Evolutionary conservation across 495 filamentous ascomycete species (phyloP).

Genomic region (Amphirosellinia nigrospora): DNA sequence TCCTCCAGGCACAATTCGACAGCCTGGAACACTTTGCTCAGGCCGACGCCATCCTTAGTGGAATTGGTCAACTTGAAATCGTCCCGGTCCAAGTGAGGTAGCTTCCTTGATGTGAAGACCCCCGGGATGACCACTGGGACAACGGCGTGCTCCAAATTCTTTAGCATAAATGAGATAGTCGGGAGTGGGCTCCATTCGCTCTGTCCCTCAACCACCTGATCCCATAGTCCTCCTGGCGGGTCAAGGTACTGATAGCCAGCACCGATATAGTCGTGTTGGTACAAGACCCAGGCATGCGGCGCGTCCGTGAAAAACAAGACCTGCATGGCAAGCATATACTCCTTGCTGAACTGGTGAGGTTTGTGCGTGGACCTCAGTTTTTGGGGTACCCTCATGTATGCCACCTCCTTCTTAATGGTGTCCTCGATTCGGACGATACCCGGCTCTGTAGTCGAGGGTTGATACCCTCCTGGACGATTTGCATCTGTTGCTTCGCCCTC

Average conservation of each 20-base stretch:
- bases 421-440: slow-evolving; percentile 31
- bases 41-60: neutral
- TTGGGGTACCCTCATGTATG: slow-evolving; percentile 34
- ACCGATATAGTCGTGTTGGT: neutral
- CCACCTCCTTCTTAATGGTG: slow-evolving; percentile 7
- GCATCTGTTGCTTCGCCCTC: neutral
- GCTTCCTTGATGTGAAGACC: slow-evolving; percentile 5
- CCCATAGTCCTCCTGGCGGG: slow-evolving; percentile 29
- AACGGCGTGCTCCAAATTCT: slow-evolving; percentile 2
- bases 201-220: slow-evolving; percentile 1
- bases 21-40: neutral
- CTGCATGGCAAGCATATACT: slow-evolving; percentile 31
- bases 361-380: slow-evolving; percentile 10
- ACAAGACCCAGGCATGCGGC: slow-evolving; percentile 30
- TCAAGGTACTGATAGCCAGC: slow-evolving; percentile 29
- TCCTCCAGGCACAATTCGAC: neutral
- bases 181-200: neutral
- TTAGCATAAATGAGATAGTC: slow-evolving; percentile 6
- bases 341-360: slow-evolving; percentile 28
- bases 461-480: slow-evolving; percentile 17
- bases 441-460: slow-evolving; percentile 26
- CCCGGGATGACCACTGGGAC: slow-evolving; percentile 32
- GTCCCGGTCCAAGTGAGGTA: neutral
- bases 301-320: neutral
- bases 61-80: slow-evolving; percentile 5